Evolutionary conservation across 2,329 filamentous ascomycete species (phyloP), one percentile per base, ranked within the genome.

Genomic region (Stachybotrys chartarum): DNA sequence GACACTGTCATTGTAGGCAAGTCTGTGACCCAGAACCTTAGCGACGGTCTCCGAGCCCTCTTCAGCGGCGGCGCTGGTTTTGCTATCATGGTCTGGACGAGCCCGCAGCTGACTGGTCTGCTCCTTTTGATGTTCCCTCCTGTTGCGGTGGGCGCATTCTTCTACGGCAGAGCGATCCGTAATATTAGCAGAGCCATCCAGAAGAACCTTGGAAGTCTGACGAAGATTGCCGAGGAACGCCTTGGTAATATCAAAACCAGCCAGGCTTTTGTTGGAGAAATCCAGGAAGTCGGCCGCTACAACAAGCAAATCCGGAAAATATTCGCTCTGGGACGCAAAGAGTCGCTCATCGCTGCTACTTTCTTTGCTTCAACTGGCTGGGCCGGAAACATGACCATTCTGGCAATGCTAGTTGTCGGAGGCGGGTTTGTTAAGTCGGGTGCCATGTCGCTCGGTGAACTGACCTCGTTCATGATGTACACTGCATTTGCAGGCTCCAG

Each of bases 1-100:
- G 95, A 99, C 70, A 97, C 94, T 1, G 91, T 97, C 66, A 95
- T 99, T 66, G 94, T 99, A 54, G 94, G 93, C 68, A 99, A 99
- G 74, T 96, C 91, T 65, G 96, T 99, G 61, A 99, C 94, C 0
- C 93, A 97, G 68, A 99, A 99, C 68, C 77, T 99, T 52, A 97
- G 93, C 6, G 94, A 99, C 72, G 94, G 94, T n/a, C 80, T 99
- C 53, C 83, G 94, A 58, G 88, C 94, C 16, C 75, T 94, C 35
- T 93, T 99, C 58, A 96, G 91, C 62, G 94, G 94, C 62, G 85
- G 83, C 35, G 93, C 93, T 57, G 95, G 94, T 3, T 89, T 99
- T 64, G 83, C 83, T 52, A 86, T 96, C 70, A 99, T 99, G 94
- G 84, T 90, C n/a, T 97, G 91, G 79, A 89, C 96, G 57, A 96